Evolutionary conservation across 169 alveolate species (phyloP), one percentile per base, ranked within the genome.

Genomic region (Babesia caballi): DNA sequence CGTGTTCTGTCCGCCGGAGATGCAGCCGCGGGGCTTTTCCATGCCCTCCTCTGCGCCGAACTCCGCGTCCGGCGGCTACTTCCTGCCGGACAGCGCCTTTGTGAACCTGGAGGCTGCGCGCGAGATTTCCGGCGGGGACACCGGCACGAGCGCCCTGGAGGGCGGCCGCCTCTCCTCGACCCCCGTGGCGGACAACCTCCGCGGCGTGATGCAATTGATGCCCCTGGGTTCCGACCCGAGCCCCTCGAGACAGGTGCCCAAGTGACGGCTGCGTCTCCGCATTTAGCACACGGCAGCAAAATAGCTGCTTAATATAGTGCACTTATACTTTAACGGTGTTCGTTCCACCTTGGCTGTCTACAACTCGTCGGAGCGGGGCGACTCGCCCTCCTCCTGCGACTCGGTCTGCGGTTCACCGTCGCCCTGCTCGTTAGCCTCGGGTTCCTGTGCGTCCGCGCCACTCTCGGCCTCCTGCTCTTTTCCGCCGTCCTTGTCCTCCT

Each of bases 41-140:
- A 7, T 4, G 15, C 4, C 50, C 12, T 21, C 41, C 12, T 2
- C 50, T 7, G 17, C 11, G 14, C 61, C 44, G 11, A 3, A 27
- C 33, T 4, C 33, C 33, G 47, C 23, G 9, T 4, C 54, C 42
- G 23, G 32, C 35, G 23, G 25, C 3, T 63, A 49, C 19, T 63
- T 46, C 60, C 41, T 63, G 23, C 73, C 73, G n/a, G 73, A 63
- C 47, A 63, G 17, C 21, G 73, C 73, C 25, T 63, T 63, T 33
- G 21, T 47, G 49, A 42, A 28, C 54, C 11, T 63, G 30, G 73
- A 63, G 28, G 61, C 28, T 47, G 28, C 50, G 42, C 58, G 33
- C 27, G 73, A 63, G 28, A n/a, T 47, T 30, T 8, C 59, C 4
- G 42, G 36, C 11, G 15, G 51, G 35, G 63, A 63, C 38, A 28